Evolutionary conservation across 2,329 filamentous ascomycete genomes (phyloP).

Genomic region (Fusarium neocosmosporiellum): DNA sequence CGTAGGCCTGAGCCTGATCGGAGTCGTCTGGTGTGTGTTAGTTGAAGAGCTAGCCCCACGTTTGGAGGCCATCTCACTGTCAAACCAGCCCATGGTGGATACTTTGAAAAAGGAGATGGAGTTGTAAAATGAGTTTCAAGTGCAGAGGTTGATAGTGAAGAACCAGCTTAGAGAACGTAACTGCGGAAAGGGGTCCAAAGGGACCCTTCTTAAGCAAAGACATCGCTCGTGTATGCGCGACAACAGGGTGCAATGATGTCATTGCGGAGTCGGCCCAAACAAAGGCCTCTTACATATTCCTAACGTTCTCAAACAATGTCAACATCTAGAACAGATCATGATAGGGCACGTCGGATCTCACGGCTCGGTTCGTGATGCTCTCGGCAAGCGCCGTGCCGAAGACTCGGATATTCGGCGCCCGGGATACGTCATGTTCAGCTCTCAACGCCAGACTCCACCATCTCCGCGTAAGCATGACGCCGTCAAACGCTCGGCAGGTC

Average conservation of each 20-base stretch:
- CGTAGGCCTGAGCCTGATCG: constrained; percentile 38
- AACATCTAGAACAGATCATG: neutral
- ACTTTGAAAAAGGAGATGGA: neutral
- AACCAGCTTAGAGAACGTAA: neutral
- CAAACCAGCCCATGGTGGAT: constrained; percentile 31
- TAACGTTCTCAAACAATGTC: neutral
- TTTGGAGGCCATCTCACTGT: neutral
- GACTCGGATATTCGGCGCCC: constrained; percentile 34
- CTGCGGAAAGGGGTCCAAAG: constrained; percentile 7
- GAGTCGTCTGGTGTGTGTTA: constrained; percentile 33
- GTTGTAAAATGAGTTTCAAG: neutral
- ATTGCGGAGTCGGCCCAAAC: neutral
- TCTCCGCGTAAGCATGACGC: neutral
- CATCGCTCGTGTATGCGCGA: neutral
- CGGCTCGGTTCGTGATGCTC: constrained; percentile 26
- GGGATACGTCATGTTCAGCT: constrained; percentile 11
- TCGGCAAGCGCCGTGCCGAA: constrained; percentile 30
- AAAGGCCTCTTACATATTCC: constrained; percentile 8
- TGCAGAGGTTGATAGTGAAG: neutral
- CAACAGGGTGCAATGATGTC: neutral
- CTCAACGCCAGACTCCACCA: constrained; percentile 15
- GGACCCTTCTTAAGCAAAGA: neutral
- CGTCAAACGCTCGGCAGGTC: neutral
- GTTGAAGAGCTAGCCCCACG: neutral
- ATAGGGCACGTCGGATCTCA: constrained; percentile 27